A percentile compares a stretch with the other conserved stretches of the same genome.
Evolutionary conservation across 2,329 filamentous ascomycete species (phyloP).

Genomic region (Paraphaeosphaeria sporulosa): DNA sequence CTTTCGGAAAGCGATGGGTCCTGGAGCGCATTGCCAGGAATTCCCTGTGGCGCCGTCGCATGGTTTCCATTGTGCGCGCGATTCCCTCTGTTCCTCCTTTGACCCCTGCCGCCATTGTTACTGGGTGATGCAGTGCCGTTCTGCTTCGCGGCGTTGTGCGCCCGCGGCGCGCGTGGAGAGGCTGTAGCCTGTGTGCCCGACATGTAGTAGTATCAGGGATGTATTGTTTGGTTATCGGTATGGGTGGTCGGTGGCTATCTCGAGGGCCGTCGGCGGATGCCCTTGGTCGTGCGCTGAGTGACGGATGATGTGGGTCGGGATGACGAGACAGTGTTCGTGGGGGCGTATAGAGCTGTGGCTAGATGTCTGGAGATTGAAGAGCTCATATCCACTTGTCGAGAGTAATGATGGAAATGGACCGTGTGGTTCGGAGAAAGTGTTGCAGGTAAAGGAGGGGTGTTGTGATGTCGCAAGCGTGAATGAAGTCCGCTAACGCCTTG

Average conservation of each 20-base stretch:
- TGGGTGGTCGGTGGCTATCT: constrained; percentile 27
- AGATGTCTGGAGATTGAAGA: constrained; percentile 34
- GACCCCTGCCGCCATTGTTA: constrained; percentile 36
- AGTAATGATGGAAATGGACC: constrained; percentile 34
- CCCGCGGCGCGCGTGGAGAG: constrained; percentile 44
- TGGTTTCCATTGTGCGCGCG: constrained; percentile 40
- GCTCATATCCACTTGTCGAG: constrained; percentile 44
- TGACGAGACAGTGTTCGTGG: constrained; percentile 29
- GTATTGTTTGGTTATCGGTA: constrained; percentile 5
- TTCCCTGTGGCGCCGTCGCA: constrained; percentile 28
- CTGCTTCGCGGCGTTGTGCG: constrained; percentile 43
- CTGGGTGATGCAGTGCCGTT: constrained; percentile 35
- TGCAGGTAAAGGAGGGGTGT: constrained; percentile 17
- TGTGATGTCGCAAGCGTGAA: constrained; percentile 21
- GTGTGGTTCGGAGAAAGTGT: constrained; percentile 23
- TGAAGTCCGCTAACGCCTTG: constrained; percentile 11
- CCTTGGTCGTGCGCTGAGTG: constrained; percentile 24
- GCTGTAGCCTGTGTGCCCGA: constrained; percentile 41
- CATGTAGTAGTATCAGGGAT: constrained; percentile 33
- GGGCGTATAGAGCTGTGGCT: constrained; percentile 31
- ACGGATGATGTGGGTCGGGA: constrained; percentile 28
- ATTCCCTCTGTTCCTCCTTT: constrained; percentile 42
- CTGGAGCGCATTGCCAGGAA: constrained; percentile 12
- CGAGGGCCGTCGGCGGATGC: constrained; percentile 35
- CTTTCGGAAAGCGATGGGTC: constrained; percentile 33